Conservation (phyloP, 208 protist genomes). For the Crithidia fasciculata region DNA sequence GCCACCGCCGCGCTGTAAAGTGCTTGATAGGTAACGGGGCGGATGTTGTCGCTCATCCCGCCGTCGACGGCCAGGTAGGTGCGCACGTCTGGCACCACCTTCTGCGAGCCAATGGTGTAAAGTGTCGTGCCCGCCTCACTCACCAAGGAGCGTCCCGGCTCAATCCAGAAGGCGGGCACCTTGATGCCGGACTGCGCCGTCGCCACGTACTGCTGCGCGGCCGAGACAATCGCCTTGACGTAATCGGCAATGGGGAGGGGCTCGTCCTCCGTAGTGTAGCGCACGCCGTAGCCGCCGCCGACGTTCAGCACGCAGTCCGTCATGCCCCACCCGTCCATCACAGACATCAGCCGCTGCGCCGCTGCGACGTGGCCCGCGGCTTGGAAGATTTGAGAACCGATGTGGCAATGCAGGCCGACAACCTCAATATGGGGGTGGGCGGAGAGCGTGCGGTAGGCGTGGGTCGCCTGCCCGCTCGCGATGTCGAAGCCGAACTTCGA, state of each 20-base stretch:
- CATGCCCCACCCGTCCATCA: slow-evolving; percentile 20
- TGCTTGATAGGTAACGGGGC: slow-evolving; percentile 17
- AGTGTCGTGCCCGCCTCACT: slow-evolving; percentile 19
- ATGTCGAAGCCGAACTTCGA: slow-evolving; percentile 19
- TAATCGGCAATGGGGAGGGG: neutral
- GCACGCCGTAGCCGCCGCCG: slow-evolving; percentile 14
- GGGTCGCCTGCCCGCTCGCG: slow-evolving; percentile 15
- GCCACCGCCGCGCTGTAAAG: slow-evolving; percentile 9
- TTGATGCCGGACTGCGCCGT: neutral
- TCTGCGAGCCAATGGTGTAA: slow-evolving; percentile 5
- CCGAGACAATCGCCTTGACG: neutral
- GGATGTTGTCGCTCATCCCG: slow-evolving; percentile 26
- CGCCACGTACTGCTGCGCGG: slow-evolving; percentile 9
- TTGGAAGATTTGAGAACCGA: slow-evolving; percentile 21
- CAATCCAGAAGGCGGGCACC: slow-evolving; percentile 14
- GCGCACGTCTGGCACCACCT: slow-evolving; percentile 4
- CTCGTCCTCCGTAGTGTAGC: slow-evolving; percentile 12
- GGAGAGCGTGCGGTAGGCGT: slow-evolving; percentile 5
- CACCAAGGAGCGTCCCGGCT: slow-evolving; percentile 17
- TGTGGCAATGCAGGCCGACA: slow-evolving; percentile 24
- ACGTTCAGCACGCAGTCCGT: slow-evolving; percentile 15
- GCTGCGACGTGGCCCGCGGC: slow-evolving; percentile 5
- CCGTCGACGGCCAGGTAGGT: slow-evolving; percentile 19
- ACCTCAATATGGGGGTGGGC: neutral
- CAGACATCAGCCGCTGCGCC: slow-evolving; percentile 4